Base-by-base conservation (phyloP, 164 flowering plant genomes). In the Chimonanthus praecox region DNA sequence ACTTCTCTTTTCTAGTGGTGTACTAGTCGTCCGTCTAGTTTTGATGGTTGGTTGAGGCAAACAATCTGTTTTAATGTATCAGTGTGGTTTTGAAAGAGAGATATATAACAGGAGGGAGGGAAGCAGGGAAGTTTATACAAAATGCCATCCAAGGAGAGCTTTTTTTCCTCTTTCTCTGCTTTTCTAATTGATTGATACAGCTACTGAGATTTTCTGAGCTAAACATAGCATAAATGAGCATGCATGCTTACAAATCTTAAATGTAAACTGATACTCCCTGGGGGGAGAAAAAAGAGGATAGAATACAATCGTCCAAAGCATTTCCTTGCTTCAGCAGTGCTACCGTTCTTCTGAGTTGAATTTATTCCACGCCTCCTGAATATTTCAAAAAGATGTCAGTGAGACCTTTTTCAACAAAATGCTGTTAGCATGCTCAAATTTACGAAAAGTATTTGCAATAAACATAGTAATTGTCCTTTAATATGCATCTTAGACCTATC, bases 341-440 rank as follows among this genome's bases (percentile, higher is more conserved):
- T 68, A 78, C 11, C 80, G 62, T 72, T 72, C 80, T 51, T 74
- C 81, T 0, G 75, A 75, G 43, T 75, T 79, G 75, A 79, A 79
- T 47, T 58, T 79, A 73, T 72, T 79, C 81, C 81, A 79, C 5
- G 81, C 81, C 4, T 75, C 81, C 81, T 79, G 78, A 33, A 33
- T 33, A 33, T 33, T 33, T 33, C 33, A 33, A 33, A 33, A 33
- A 33, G 33, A 33, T 33, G 33, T 33, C 33, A 33, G 33, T 33
- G 33, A 33, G 33, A 33, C 33, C 33, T 33, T 33, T 33, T 33
- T 33, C 33, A 33, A 33, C 33, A 33, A 33, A 33, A 33, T 33
- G 33, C 33, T 33, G 33, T 33, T 33, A 33, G 33, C 33, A 33
- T 33, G 33, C 33, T 33, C 33, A 33, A 33, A 33, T 33, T 33